These are phyloP conservation scores for Penicillium decumbens DNA, from an alignment of 2,329 filamentous ascomycete genomes.

Conservation along the genomic window DNA sequence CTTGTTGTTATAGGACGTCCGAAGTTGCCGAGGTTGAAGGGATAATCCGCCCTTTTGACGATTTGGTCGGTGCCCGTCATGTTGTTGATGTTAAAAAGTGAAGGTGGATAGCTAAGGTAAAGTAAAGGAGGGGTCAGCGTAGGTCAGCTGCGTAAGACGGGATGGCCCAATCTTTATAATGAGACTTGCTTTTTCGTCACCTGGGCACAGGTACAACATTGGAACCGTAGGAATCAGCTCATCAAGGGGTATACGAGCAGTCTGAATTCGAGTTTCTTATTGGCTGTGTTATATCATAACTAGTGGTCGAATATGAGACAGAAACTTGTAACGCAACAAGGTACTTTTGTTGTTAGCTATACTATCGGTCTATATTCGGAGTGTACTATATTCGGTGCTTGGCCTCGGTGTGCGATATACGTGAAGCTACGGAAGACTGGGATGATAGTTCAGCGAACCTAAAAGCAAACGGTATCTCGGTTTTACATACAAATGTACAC, in stretches of 20 bases:
- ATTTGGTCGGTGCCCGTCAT: slow-evolving; percentile 7
- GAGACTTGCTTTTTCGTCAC: no score
- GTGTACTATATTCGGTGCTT: neutral
- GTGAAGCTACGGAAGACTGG: neutral
- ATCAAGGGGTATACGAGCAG: no score
- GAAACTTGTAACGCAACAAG: neutral
- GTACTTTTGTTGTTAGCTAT: neutral
- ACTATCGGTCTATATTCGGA: neutral
- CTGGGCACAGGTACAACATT: neutral
- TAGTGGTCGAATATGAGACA: neutral
- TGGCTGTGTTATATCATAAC: neutral
- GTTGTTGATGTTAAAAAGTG: neutral
- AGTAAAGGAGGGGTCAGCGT: slow-evolving; percentile 1
- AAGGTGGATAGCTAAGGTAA: neutral
- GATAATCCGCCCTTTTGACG: slow-evolving; percentile 11
- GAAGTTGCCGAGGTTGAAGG: slow-evolving; percentile 20
- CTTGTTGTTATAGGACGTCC: slow-evolving; percentile 35
- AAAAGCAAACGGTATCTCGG: slow-evolving; percentile 7
- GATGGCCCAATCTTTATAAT: neutral
- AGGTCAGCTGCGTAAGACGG: neutral
- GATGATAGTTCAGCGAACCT: neutral
- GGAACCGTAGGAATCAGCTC: neutral
- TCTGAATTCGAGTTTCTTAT: neutral
- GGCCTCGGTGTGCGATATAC: neutral
- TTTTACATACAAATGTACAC: slow-evolving; percentile 5